Conservation (phyloP, 2,329 filamentous ascomycete genomes). For the Aspergillus udagawae region DNA sequence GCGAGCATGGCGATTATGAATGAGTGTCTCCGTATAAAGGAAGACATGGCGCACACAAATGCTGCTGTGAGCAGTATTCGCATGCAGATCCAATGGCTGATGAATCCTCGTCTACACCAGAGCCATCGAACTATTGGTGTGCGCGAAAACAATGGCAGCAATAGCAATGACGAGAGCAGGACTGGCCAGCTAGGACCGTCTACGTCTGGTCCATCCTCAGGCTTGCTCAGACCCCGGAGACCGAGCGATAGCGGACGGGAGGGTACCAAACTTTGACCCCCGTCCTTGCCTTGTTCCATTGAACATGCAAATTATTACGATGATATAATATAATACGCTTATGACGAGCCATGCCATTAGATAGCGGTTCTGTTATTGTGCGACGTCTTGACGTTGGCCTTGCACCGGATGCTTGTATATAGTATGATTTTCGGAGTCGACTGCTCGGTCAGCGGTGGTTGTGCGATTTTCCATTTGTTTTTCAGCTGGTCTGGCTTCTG, state of each 20-base stretch:
- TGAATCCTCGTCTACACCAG: conserved; percentile 53
- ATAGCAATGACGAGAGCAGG: conserved; percentile 12
- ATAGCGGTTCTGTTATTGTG: background rate
- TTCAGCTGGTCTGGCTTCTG: background rate
- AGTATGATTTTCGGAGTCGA: background rate
- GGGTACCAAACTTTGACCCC: conserved; percentile 34
- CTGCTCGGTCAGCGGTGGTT: background rate
- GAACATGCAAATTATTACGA: background rate
- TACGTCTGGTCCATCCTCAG: conserved; percentile 19
- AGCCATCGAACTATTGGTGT: conserved; percentile 23
- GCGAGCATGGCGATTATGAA: conserved; percentile 61
- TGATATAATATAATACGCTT: background rate
- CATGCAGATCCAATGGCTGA: conserved; percentile 61
- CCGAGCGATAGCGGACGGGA: conserved; percentile 40
- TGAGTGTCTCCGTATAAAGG: conserved; percentile 58
- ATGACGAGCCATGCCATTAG: background rate
- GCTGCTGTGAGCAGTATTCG: conserved; percentile 56
- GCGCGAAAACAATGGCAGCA: conserved; percentile 14
- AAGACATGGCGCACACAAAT: conserved; percentile 59
- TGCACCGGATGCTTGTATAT: background rate
- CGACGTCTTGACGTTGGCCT: background rate
- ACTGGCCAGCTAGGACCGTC: conserved; percentile 17
- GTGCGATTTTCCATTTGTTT: background rate
- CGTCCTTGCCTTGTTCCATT: background rate
- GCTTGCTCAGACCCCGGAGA: conserved; percentile 27